Percentiles rank a stretch among this genome's conserved stretches.
Conservation (phyloP, 2,329 filamentous ascomycete species). For the Talaromyces sp. region DNA sequence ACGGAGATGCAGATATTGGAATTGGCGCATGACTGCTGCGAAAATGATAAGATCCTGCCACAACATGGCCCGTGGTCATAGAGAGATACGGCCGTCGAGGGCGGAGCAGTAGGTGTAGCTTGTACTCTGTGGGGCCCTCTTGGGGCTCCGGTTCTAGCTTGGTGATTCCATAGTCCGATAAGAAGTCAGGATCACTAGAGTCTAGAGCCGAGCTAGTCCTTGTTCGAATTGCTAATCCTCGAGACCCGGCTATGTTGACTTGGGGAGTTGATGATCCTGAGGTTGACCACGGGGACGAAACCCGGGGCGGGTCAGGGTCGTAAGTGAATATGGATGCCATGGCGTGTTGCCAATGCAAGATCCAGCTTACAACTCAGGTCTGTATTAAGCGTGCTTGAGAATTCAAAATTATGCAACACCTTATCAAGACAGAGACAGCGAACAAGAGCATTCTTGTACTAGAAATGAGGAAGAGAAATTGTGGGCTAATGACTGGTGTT, state of each 20-base stretch:
- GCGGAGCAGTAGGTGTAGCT: conserved; percentile 83
- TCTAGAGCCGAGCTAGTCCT: conserved; percentile 42
- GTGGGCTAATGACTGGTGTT: conserved; percentile 5
- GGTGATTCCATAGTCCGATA: conserved; percentile 65
- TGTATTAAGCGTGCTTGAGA: conserved; percentile 17
- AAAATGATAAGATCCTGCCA: conserved; percentile 57
- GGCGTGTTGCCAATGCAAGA: conserved; percentile 3
- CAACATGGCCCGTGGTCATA: conserved; percentile 66
- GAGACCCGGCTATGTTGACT: conserved; percentile 28
- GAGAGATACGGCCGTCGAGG: conserved; percentile 73
- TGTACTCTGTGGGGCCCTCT: conserved; percentile 94
- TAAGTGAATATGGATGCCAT: conserved; percentile 98
- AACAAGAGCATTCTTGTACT: conserved; percentile 21
- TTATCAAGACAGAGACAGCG: neutral
- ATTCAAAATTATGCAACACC: conserved; percentile 6
- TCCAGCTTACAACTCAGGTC: conserved; percentile 12
- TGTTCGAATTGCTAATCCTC: conserved; percentile 28
- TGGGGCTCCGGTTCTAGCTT: conserved; percentile 89
- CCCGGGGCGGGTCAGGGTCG: conserved; percentile 81
- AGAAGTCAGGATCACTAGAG: conserved; percentile 41
- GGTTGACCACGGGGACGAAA: conserved; percentile 86
- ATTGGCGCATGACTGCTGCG: conserved; percentile 26
- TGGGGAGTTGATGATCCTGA: conserved; percentile 52
- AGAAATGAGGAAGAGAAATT: neutral
- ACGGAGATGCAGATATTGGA: conserved; percentile 27